Conservation (phyloP, 148 eudicot genomes). For the Rhododendron henanense region DNA sequence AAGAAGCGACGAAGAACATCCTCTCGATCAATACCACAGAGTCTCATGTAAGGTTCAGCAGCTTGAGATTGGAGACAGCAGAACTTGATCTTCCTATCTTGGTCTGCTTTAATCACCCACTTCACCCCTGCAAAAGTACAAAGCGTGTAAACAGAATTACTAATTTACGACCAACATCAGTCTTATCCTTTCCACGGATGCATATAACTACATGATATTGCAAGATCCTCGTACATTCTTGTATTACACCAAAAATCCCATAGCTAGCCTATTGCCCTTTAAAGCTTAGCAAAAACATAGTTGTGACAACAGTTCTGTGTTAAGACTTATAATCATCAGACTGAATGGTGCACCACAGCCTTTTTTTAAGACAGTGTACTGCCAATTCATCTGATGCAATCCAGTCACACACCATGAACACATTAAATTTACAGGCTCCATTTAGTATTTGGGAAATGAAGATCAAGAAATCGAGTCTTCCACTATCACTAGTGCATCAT, state of each 20-base stretch:
- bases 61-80: conserved; percentile 92
- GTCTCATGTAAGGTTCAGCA: conserved; percentile 85
- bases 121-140: conserved; percentile 66
- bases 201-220: background rate
- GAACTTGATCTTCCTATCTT: conserved; percentile 73
- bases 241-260: background rate
- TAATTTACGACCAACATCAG: background rate
- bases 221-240: background rate
- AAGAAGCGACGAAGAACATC: conserved; percentile 87
- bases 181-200: background rate
- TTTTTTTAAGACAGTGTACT: background rate
- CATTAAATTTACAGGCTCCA: background rate
- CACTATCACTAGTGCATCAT: background rate
- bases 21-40: conserved; percentile 65
- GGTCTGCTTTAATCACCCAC: conserved; percentile 72
- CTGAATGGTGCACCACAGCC: background rate
- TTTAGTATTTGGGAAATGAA: background rate
- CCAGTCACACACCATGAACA: background rate
- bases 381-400: background rate
- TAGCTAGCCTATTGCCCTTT: background rate
- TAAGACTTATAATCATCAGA: background rate
- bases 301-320: background rate
- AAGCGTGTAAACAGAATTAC: background rate
- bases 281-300: background rate
- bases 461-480: background rate